Evolutionary conservation across 768 basidiomycete species (phyloP), one percentile per base, ranked within the genome.

Genomic region (Psilocybe tampanensis): DNA sequence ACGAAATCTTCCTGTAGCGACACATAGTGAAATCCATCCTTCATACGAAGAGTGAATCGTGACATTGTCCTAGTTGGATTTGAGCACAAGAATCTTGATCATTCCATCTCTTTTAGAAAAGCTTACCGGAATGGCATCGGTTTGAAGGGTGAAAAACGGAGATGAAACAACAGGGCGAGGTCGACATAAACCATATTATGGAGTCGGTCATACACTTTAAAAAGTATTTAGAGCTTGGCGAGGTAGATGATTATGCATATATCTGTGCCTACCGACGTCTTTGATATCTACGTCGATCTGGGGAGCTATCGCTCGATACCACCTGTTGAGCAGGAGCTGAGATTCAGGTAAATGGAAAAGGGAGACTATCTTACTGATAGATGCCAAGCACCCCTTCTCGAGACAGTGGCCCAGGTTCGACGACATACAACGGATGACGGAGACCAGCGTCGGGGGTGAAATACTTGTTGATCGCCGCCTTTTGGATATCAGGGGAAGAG

Each of bases 261-360:
- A 33, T 4, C 9, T 8, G 21, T 18, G 60, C 80, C 66, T 55
- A 80, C 81, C 73, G 55, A 80, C 70, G 44, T 66, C 72, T 3
- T 64, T 59, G 5, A 82, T 70, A 0, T 73, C 53, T 15, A 79
- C 55, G 8, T 74, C 62, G 12, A 78, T 70, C 23, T 67, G 58
- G 0, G 84, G 84, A 8, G 82, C 83, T 62, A 84, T 64, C 43
- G 86, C 71, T 55, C 84, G 81, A 60, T 82, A 83, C 83, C 83
- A 86, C 60, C 81, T 83, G 21, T 44, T 32, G 1, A 24, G 34
- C 26, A 42, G 21, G 3, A 23, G n/a, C 17, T 32, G 52, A 21
- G 13, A 17, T 32, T 29, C 36, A 5, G 17, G 19, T 7, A 3
- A 18, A 15, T 29, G 21, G 8, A 18, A 44, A 48, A 23, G 9